A percentile compares a stretch with the other conserved stretches of the same genome.
Conservation (phyloP, 169 alveolate genomes). For the Eimeria sp. region DNA sequence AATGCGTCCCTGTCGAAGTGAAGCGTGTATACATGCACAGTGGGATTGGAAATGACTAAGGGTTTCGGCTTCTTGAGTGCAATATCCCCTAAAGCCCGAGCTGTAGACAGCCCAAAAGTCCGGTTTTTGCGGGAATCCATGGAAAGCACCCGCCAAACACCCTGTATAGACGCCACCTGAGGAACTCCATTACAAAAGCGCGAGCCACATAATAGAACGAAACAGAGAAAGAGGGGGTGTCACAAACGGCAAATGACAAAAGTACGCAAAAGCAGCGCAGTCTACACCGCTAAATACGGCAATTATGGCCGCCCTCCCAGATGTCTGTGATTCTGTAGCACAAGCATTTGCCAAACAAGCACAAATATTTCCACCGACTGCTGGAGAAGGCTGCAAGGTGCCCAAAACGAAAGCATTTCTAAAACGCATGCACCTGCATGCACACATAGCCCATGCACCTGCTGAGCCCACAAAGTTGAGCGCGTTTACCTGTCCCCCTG, state of each 20-base stretch:
- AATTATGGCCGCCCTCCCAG: too few relatives aligned
- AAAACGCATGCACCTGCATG: too few relatives aligned
- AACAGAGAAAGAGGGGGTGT: background rate
- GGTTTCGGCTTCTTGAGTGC: slow-evolving; percentile 66
- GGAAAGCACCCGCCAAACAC: slow-evolving; percentile 78
- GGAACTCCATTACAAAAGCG: background rate
- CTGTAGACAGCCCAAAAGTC: slow-evolving; percentile 68
- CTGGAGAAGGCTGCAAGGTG: too few relatives aligned
- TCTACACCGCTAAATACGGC: too few relatives aligned
- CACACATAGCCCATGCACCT: too few relatives aligned
- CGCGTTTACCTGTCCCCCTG: slow-evolving; percentile 75
- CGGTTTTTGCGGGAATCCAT: slow-evolving; percentile 13
- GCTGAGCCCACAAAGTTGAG: too few relatives aligned
- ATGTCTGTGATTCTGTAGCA: too few relatives aligned
- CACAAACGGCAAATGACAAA: background rate
- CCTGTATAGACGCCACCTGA: slow-evolving; percentile 74
- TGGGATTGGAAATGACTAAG: slow-evolving; percentile 25
- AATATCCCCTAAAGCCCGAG: slow-evolving; percentile 82
- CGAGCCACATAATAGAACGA: background rate
- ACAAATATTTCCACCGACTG: too few relatives aligned
- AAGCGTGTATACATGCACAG: slow-evolving; percentile 50
- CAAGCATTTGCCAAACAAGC: too few relatives aligned
- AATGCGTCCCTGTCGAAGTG: slow-evolving; percentile 73
- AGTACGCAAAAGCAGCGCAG: background rate
- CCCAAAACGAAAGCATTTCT: too few relatives aligned